Conservation (phyloP, 176 grass and related monocot genomes). For the Dendrocalamus sinicus region DNA sequence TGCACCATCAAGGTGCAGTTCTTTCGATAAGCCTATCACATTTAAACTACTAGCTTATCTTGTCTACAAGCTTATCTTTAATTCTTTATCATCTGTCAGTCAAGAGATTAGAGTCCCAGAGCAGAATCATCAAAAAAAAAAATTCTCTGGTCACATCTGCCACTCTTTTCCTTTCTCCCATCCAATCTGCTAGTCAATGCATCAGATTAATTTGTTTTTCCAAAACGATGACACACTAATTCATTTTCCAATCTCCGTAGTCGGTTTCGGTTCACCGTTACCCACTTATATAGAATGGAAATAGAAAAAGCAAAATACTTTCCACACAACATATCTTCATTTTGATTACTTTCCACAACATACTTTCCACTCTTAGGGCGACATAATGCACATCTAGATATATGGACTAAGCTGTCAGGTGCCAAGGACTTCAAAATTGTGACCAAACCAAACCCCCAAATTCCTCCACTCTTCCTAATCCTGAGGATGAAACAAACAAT, state of each 20-base stretch:
- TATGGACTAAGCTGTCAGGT: neutral
- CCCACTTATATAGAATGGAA: neutral
- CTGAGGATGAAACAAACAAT: neutral
- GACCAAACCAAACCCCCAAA: neutral
- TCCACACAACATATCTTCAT: neutral
- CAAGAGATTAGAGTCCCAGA: neutral
- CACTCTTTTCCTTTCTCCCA: neutral
- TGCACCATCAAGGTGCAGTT: neutral
- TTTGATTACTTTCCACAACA: neutral
- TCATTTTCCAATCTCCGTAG: neutral
- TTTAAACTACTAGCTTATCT: neutral
- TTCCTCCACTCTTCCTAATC: neutral
- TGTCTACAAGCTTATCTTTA: constrained; percentile 1
- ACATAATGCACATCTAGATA: neutral
- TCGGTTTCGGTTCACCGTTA: neutral
- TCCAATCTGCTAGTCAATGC: neutral
- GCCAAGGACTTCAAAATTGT: neutral
- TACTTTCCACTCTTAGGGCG: neutral
- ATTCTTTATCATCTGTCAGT: neutral
- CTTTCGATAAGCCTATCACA: constrained; percentile 22
- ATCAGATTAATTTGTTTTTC: neutral
- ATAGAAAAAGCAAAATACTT: neutral
- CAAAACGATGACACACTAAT: neutral
- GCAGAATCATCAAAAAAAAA: neutral
- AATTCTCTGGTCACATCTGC: neutral